Evolutionary conservation across 2,329 filamentous ascomycete species (phyloP), one percentile per base, ranked within the genome.

Genomic region (Ascochyta lentis): DNA sequence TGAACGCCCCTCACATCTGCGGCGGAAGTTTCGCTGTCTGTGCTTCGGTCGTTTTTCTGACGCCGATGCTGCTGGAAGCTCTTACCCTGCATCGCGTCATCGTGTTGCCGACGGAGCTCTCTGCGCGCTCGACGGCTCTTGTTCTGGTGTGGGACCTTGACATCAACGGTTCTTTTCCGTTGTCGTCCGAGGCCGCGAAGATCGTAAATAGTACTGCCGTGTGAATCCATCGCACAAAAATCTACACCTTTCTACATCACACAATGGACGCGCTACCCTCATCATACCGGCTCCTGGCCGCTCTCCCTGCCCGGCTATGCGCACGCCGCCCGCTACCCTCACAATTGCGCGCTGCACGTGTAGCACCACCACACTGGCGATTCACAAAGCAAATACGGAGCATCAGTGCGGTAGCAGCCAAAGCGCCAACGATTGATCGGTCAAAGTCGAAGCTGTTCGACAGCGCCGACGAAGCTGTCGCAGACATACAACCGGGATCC

Each of bases 401-500:
- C 49, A 67, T 68, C 43, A 70, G 61, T 39, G 57, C 60, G 8
- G 63, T 68, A 10, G 46, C 61, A 8, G 29, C 55, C 3, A 62
- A 61, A 54, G 70, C 69, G 31, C 73, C 73, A 0, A 48, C 54
- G 8, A 72, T 74, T 49, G 70, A 74, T 42, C 73, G 73, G 40
- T 70, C 72, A 8, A 66, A 64, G 31, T 74, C 72, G 15, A 76
- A 76, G 55, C 64, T 75, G 9, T 76, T 69, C 61, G 66, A 69
- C 37, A 72, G 70, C 24, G 74, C 74, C 35, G 70, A 74, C 29
- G 71, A 73, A 58, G 75, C 75, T 34, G 70, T 77, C 27, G 68
- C 69, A 35, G 75, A 77, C 49, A 61, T 77, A 46, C 65, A 72
- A 54, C 61, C 68, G 12, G 72, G 74, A 16, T 74, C 71, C 6